These are phyloP conservation scores for Escovopsis sp. DNA, from an alignment of 2,329 filamentous ascomycete genomes.

Conservation along the genomic window DNA sequence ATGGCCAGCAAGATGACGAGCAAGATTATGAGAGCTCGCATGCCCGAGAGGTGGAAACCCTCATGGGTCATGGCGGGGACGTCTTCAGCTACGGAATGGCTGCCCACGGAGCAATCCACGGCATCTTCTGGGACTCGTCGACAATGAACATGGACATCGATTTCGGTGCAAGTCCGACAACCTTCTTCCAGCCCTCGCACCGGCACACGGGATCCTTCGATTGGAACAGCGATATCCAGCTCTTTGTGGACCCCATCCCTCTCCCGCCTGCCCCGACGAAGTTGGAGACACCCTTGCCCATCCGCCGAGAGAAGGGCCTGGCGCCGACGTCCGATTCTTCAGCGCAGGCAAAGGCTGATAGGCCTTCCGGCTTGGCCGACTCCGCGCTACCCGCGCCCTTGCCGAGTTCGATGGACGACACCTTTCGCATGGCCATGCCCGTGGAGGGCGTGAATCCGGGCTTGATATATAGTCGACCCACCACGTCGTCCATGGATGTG, in stretches of 20 bases:
- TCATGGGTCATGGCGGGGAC: slow-evolving; percentile 33
- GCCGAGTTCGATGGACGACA: slow-evolving; percentile 29
- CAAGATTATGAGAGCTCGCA: slow-evolving; percentile 33
- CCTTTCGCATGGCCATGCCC: slow-evolving; percentile 32
- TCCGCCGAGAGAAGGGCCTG: slow-evolving; percentile 28
- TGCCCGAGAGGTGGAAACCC: slow-evolving; percentile 32
- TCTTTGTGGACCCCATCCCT: slow-evolving; percentile 31
- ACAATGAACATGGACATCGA: slow-evolving; percentile 46
- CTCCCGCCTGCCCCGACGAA: slow-evolving; percentile 18
- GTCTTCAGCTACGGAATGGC: slow-evolving; percentile 46
- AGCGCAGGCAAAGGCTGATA: slow-evolving; percentile 3
- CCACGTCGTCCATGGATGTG: slow-evolving; percentile 30
- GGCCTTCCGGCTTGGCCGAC: not conserved
- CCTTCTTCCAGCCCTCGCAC: slow-evolving; percentile 28
- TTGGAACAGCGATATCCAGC: slow-evolving; percentile 39
- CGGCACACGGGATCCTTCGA: slow-evolving; percentile 37
- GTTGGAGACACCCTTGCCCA: slow-evolving; percentile 20
- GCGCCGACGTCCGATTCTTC: slow-evolving; percentile 34
- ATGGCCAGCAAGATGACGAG: slow-evolving; percentile 39
- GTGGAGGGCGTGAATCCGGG: slow-evolving; percentile 42
- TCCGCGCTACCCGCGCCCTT: slow-evolving; percentile 26
- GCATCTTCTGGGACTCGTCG: slow-evolving; percentile 43
- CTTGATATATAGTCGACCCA: slow-evolving; percentile 38
- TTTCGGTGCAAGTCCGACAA: slow-evolving; percentile 29
- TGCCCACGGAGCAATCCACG: slow-evolving; percentile 32